These are phyloP conservation scores for Bocquillonia castaneifolia DNA, from an alignment of 441 rosid species.

Conservation along the genomic window DNA sequence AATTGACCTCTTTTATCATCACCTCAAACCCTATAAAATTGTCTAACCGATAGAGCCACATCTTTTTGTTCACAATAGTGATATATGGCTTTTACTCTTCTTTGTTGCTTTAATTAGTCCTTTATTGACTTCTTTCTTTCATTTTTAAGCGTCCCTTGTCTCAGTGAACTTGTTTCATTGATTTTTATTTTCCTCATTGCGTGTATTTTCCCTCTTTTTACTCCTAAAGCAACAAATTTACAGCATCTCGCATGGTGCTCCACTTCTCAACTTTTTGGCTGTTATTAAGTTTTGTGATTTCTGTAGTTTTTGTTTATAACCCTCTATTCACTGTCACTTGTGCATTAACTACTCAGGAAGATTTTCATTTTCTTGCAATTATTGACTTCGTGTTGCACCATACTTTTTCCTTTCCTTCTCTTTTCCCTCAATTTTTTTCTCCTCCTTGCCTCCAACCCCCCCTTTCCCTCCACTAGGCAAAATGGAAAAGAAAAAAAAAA, in stretches of 20 bases:
- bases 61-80: background rate
- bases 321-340: too few species aligned
- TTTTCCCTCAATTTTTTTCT: too few species aligned
- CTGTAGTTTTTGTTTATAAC: too few species aligned
- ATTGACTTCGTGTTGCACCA: background rate
- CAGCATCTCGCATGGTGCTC: background rate
- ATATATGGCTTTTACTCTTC: background rate
- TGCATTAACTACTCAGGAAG: too few species aligned
- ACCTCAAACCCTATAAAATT: background rate
- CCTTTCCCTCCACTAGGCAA: too few species aligned
- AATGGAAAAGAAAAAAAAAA: too few species aligned
- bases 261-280: too few species aligned
- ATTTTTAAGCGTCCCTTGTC: too few species aligned
- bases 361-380: background rate
- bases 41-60: background rate
- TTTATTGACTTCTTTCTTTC: background rate
- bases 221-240: background rate
- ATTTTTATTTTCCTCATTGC: background rate
- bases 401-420: background rate
- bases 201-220: background rate
- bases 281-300: too few species aligned
- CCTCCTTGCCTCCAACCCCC: too few species aligned
- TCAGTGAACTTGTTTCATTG: background rate
- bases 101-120: background rate
- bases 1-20: background rate